phyloP scores from a whole-genome alignment of 257 asterid species.

The Nicotiana sylvestris region DNA sequence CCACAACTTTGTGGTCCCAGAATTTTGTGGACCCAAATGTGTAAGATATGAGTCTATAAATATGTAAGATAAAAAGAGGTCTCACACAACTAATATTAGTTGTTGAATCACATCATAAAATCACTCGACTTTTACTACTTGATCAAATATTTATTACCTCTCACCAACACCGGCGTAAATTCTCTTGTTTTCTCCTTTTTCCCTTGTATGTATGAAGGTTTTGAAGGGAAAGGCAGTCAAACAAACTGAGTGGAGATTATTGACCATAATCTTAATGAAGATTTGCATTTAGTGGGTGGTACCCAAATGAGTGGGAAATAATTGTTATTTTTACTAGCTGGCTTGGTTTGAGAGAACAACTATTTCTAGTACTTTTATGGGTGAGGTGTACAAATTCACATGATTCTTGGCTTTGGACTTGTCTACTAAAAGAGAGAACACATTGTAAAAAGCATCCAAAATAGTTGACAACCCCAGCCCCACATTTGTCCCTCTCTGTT shows the following conservation, averaged over 20 bases:
- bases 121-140: background rate
- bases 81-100: too few relatives aligned
- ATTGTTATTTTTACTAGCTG: constrained; percentile 29
- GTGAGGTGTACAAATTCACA: constrained; percentile 8
- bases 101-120: background rate
- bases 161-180: background rate
- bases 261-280: constrained; percentile 31
- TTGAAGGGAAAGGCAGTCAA: constrained; percentile 51
- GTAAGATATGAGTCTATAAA: too few relatives aligned
- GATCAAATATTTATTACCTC: background rate
- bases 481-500: constrained; percentile 16
- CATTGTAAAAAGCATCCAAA: constrained; percentile 20
- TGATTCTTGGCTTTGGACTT: constrained; percentile 7
- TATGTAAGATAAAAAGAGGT: too few relatives aligned
- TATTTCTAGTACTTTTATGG: background rate
- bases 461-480: constrained; percentile 17
- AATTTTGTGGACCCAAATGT: too few relatives aligned
- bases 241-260: constrained; percentile 27
- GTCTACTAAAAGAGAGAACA: constrained; percentile 10
- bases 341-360: constrained; percentile 16
- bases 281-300: constrained; percentile 36
- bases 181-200: background rate
- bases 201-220: background rate
- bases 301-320: constrained; percentile 54
- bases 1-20: too few relatives aligned